Percentiles rank a stretch among this genome's conserved stretches.
These are phyloP conservation scores for Suillus fuscotomentosus DNA, from an alignment of 768 basidiomycete species.

Conservation along the genomic window DNA sequence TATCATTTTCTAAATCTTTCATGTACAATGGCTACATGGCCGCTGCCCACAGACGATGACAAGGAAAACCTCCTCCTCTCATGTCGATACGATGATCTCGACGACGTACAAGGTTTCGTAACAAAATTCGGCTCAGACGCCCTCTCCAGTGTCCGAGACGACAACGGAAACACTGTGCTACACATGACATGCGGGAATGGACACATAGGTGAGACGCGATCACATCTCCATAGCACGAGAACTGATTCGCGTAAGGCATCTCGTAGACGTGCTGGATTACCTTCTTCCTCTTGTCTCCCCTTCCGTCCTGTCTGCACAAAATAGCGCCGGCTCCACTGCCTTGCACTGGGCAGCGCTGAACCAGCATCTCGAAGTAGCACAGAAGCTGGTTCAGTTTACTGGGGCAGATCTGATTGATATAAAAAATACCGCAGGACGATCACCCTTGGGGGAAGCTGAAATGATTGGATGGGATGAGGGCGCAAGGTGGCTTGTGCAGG, in stretches of 20 bases:
- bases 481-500: conserved; percentile 75
- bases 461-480: conserved; percentile 81
- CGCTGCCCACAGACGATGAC: conserved; percentile 48
- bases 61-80: conserved; percentile 75
- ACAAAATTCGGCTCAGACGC: conserved; percentile 50
- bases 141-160: conserved; percentile 58
- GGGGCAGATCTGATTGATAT: conserved; percentile 64
- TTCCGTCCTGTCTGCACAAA: conserved; percentile 58
- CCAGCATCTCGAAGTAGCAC: conserved; percentile 61
- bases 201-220: conserved; percentile 62
- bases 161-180: conserved; percentile 73
- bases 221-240: conserved; percentile 7
- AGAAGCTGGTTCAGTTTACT: conserved; percentile 57
- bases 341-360: conserved; percentile 93
- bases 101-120: conserved; percentile 71
- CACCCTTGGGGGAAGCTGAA: conserved; percentile 83
- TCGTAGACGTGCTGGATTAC: conserved; percentile 70
- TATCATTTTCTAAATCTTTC: neutral
- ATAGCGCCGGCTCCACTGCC: conserved; percentile 75
- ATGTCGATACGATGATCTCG: conserved; percentile 85
- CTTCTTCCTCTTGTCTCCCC: conserved; percentile 62
- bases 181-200: conserved; percentile 93
- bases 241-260: conserved; percentile 46
- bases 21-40: conserved; percentile 6
- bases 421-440: conserved; percentile 69